A percentile compares a stretch with the other conserved stretches of the same genome.
These are phyloP conservation scores for Isatis lusitanica DNA, from an alignment of 441 rosid species.

Conservation along the genomic window DNA sequence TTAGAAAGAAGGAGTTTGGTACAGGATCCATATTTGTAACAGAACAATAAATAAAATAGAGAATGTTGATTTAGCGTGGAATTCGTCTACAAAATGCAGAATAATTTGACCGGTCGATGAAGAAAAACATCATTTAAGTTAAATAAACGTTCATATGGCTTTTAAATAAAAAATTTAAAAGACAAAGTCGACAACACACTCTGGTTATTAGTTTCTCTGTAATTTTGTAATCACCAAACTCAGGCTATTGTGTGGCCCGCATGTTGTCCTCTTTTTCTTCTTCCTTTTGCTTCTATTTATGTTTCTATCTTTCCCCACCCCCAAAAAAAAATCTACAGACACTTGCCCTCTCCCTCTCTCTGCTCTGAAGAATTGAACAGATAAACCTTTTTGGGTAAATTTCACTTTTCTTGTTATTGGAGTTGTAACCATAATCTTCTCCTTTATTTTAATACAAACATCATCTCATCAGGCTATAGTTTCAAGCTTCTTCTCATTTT, in stretches of 20 bases:
- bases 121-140: not conserved
- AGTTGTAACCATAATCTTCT: not conserved
- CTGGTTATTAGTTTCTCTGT: slow-evolving; percentile 3
- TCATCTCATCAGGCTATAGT: slow-evolving; percentile 2
- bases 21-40: not conserved
- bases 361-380: slow-evolving; percentile 6
- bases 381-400: slow-evolving; percentile 22
- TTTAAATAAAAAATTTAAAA: not conserved
- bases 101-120: slow-evolving; percentile 18
- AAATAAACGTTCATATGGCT: slow-evolving; percentile 23
- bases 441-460: not conserved
- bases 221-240: slow-evolving; percentile 28
- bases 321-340: not conserved
- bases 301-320: slow-evolving; percentile 16
- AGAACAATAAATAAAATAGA: not conserved
- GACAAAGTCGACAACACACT: slow-evolving; percentile 11
- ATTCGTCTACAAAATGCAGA: slow-evolving; percentile 14
- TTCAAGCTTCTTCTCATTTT: not conserved
- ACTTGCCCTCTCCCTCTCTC: slow-evolving; percentile 6
- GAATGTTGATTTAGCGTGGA: slow-evolving; percentile 24
- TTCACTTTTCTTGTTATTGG: not conserved
- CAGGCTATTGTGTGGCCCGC: slow-evolving; percentile 34
- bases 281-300: slow-evolving; percentile 27
- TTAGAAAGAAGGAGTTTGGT: slow-evolving; percentile 2
- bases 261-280: slow-evolving; percentile 23